Percentiles rank a stretch among this genome's conserved stretches.
These are phyloP conservation scores for Pascua guehoae DNA, from an alignment of 1,284 basidiomycete genomes.

Conservation along the genomic window DNA sequence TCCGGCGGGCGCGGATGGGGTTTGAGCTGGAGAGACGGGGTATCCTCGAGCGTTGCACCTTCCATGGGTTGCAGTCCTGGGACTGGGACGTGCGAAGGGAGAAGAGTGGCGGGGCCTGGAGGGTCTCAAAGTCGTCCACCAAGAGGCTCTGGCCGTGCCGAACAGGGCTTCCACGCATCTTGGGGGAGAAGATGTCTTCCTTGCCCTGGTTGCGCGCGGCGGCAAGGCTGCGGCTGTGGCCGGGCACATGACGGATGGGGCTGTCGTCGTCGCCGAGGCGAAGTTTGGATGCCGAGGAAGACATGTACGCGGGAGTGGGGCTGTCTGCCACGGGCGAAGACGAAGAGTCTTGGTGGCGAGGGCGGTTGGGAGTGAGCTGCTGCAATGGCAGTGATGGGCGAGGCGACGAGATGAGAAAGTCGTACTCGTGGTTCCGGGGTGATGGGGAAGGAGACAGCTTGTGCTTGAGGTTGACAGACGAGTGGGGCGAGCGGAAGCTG, in stretches of 20 bases:
- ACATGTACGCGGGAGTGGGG: slow-evolving; percentile 37
- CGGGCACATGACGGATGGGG: slow-evolving; percentile 40
- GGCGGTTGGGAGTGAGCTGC: slow-evolving; percentile 4
- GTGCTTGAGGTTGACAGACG: slow-evolving; percentile 32
- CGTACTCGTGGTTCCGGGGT: slow-evolving; percentile 37
- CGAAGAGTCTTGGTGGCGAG: slow-evolving; percentile 11
- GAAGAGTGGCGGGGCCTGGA: slow-evolving; percentile 32
- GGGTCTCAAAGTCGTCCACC: slow-evolving; percentile 8
- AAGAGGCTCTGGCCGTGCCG: slow-evolving; percentile 4
- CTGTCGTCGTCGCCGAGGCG: slow-evolving; percentile 40
- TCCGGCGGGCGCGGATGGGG: slow-evolving; percentile 29
- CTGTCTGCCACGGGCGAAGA: slow-evolving; percentile 37
- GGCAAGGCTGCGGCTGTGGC: slow-evolving; percentile 38
- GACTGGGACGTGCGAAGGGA: slow-evolving; percentile 34
- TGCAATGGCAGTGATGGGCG: slow-evolving; percentile 13
- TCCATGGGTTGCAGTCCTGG: slow-evolving; percentile 27
- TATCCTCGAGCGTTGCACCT: slow-evolving; percentile 14
- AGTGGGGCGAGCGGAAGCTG: slow-evolving; percentile 12
- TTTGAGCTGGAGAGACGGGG: slow-evolving; percentile 31
- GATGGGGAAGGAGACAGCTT: slow-evolving; percentile 43
- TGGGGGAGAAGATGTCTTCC: slow-evolving; percentile 20
- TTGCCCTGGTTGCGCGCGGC: slow-evolving; percentile 9
- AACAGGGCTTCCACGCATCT: slow-evolving; percentile 3
- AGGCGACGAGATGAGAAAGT: slow-evolving; percentile 47
- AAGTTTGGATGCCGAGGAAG: slow-evolving; percentile 36